phyloP scores from a whole-genome alignment of 305 asterid genomes.

The Fraxinus albicans region DNA sequence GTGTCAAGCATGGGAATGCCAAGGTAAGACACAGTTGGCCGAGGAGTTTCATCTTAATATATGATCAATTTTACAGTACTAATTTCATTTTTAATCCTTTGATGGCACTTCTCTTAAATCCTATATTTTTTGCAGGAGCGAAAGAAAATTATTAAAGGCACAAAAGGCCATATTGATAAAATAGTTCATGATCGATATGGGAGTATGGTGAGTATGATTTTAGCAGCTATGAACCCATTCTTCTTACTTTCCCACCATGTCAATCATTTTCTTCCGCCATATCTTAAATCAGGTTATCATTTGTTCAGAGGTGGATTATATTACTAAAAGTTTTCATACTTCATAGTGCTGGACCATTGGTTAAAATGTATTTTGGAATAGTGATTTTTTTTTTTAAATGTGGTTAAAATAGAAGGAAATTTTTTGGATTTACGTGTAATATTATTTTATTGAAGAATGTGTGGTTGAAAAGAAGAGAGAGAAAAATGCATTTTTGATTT shows the following conservation, averaged over 20 bases:
- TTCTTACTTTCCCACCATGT: neutral
- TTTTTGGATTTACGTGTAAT: too few species aligned
- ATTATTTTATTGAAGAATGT: too few species aligned
- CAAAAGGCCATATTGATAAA: slow-evolving; percentile 77
- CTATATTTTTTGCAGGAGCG: slow-evolving; percentile 58
- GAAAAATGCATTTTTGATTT: too few species aligned
- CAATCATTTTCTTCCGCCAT: neutral
- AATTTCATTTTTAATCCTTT: slow-evolving; percentile 14
- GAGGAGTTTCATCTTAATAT: slow-evolving; percentile 5
- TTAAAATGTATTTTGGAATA: too few species aligned
- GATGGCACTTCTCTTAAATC: slow-evolving; percentile 1
- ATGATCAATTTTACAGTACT: neutral
- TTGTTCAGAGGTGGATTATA: neutral
- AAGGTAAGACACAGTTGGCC: slow-evolving; percentile 50
- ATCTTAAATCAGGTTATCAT: neutral
- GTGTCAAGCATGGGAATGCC: slow-evolving; percentile 87
- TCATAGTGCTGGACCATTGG: neutral
- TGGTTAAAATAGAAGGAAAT: too few species aligned
- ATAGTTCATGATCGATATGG: slow-evolving; percentile 77
- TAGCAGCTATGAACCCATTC: slow-evolving; percentile 9
- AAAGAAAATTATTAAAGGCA: slow-evolving; percentile 90
- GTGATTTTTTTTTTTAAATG: too few species aligned
- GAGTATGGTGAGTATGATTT: slow-evolving; percentile 47
- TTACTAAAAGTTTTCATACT: neutral
- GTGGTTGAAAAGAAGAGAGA: too few species aligned